Base-by-base conservation (phyloP, 768 basidiomycete species). In the Mycena metata region DNA sequence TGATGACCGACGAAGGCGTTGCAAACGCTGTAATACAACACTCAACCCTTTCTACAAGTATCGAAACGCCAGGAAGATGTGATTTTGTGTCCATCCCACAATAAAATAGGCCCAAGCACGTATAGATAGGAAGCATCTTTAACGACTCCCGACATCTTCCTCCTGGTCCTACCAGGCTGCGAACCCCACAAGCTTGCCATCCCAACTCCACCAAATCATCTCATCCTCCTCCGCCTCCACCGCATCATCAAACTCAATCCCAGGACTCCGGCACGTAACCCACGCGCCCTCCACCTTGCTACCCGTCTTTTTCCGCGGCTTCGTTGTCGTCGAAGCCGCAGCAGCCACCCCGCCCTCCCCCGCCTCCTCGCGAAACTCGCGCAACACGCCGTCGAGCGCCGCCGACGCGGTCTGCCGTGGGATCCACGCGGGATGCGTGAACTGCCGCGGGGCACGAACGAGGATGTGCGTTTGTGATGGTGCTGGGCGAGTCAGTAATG, bases 191-290 rank as follows among this genome's bases (percentile, higher is more conserved):
- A 89, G 74, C 69, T 84, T 86, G 2, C 87, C 87, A 74, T 89
- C 85, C 87, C 87, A 89, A 60, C 81, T 86, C 87, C 87, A 89
- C 87, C 87, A 89, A 50, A 89, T 87, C 85, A 88, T 83, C 64
- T 89, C 87, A 46, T 81, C 77, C 50, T 76, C 76, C 39, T 77
- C 76, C 64, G 19, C 54, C 64, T 15, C 35, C 60, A 8, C 64
- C 69, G 26, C 39, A 39, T 73, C 74, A 1, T 42, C 12, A 13
- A 57, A 59, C 46, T 70, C 72, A 30, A 75, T 50, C 33, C 77
- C 57, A 6, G 77, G 80, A 26, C 49, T 63, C 33, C 74, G 76
- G 21, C 78, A 75, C 0, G 80, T 78, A 19, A 87, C 77, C 86
- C 87, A 87, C 9, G 85, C 84, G 19, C 86, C 86, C 67, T 87